A percentile compares a stretch with the other conserved stretches of the same genome.
These are phyloP conservation scores for Cladosporium cucumerinum DNA, from an alignment of 2,329 filamentous ascomycete species.

Conservation along the genomic window DNA sequence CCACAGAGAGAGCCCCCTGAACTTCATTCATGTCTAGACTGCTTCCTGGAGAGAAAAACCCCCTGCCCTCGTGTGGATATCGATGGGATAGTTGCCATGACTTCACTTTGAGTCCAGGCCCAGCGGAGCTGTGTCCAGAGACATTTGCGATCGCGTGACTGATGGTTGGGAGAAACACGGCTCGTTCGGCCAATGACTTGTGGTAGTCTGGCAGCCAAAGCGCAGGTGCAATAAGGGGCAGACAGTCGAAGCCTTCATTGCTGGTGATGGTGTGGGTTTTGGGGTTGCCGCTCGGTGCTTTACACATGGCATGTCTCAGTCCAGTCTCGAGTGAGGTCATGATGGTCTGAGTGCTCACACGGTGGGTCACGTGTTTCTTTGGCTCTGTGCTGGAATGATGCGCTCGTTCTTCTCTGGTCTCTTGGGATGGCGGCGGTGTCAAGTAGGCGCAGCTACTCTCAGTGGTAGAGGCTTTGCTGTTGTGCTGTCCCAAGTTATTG, in stretches of 20 bases:
- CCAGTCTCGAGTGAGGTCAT: not conserved
- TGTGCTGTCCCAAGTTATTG: not conserved
- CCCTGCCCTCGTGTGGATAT: not conserved
- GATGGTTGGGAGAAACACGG: constrained; percentile 39
- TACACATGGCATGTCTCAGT: not conserved
- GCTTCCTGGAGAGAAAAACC: not conserved
- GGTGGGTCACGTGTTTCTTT: not conserved
- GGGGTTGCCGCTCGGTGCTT: not conserved
- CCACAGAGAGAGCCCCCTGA: constrained; percentile 14
- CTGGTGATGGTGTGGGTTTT: constrained; percentile 31
- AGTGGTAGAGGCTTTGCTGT: not conserved
- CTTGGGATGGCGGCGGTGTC: constrained; percentile 3
- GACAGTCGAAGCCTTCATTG: constrained; percentile 33
- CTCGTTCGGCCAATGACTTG: constrained; percentile 29
- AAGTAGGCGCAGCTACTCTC: not conserved
- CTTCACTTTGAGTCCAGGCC: not conserved
- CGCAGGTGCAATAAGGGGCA: constrained; percentile 39
- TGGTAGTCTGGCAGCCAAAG: constrained; percentile 41
- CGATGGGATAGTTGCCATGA: not conserved
- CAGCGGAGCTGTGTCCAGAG: not conserved
- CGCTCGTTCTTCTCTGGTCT: not conserved
- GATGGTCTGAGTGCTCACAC: not conserved
- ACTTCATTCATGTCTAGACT: not conserved
- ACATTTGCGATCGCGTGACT: constrained; percentile 32
- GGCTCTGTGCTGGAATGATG: not conserved